Percentiles rank a stretch among this genome's conserved stretches.
Evolutionary conservation across 1,284 basidiomycete genomes (phyloP).

Genomic region (Lentinula novae-zelandiae): DNA sequence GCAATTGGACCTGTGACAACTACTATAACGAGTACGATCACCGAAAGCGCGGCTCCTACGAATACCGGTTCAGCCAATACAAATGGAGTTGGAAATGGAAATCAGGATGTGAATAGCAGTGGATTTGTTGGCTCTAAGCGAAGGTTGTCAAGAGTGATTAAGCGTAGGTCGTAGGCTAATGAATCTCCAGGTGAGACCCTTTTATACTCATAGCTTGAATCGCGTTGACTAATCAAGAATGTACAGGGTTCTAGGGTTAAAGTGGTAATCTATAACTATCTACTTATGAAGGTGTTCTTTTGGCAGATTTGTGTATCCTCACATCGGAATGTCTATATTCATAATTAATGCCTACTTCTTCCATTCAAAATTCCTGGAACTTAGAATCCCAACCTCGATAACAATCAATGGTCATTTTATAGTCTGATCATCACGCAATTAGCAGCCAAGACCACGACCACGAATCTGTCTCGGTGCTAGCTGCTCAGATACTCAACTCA

Average conservation of each 20-base stretch:
- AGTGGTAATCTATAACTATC: neutral
- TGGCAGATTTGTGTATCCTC: too few species aligned
- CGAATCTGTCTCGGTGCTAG: too few species aligned
- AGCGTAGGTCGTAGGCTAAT: neutral
- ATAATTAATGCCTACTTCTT: too few species aligned
- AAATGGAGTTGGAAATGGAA: neutral
- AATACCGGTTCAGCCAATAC: neutral
- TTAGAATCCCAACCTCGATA: too few species aligned
- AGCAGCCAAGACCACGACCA: too few species aligned
- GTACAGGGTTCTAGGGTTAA: neutral
- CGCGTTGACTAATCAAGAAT: neutral
- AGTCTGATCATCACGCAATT: too few species aligned
- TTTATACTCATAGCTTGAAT: neutral
- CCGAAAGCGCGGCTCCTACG: neutral
- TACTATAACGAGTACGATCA: neutral
- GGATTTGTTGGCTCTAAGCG: neutral
- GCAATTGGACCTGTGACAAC: neutral
- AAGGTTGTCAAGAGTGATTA: neutral
- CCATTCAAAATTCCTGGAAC: too few species aligned
- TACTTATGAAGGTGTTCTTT: neutral
- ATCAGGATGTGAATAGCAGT: neutral
- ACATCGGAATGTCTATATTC: too few species aligned
- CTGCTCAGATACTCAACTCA: too few species aligned
- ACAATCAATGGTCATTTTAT: too few species aligned
- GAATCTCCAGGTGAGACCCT: neutral